Evolutionary conservation across 352 stramenopile species (phyloP).

Genomic region (Pythium volutum): DNA sequence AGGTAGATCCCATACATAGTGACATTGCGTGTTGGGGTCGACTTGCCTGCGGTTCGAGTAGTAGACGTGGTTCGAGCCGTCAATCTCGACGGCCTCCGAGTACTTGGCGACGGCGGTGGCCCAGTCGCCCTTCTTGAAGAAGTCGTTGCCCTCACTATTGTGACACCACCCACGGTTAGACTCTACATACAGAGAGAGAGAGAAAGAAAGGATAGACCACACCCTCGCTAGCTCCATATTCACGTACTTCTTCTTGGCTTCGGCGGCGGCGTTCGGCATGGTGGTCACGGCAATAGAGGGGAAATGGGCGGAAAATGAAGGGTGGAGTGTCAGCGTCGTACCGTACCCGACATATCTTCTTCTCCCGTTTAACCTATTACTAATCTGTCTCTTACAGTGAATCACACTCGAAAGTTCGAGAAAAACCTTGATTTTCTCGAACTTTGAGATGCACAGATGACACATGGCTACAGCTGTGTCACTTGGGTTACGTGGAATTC

Average conservation of each 20-base stretch:
- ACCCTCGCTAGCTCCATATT: background rate
- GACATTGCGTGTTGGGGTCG: background rate
- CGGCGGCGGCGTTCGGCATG: slow-evolving; percentile 71
- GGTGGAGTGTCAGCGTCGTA: background rate
- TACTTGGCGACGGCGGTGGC: slow-evolving; percentile 90
- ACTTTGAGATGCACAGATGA: background rate
- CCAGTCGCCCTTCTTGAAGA: slow-evolving; percentile 93
- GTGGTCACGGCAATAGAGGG: background rate
- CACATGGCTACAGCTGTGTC: too few species aligned
- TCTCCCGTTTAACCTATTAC: background rate
- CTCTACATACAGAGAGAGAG: background rate
- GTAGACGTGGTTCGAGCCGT: slow-evolving; percentile 91
- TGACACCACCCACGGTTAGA: background rate
- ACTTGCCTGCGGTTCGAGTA: slow-evolving; percentile 90
- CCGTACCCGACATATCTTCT: slow-evolving; percentile 6
- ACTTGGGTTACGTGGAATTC: background rate
- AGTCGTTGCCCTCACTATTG: slow-evolving; percentile 90
- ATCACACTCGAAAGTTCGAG: slow-evolving; percentile 10
- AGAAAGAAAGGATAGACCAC: slow-evolving; percentile 2
- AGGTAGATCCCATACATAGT: too few species aligned
- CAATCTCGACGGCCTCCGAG: slow-evolving; percentile 88
- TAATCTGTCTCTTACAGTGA: slow-evolving; percentile 11
- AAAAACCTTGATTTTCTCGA: background rate
- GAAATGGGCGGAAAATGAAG: background rate
- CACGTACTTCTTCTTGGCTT: slow-evolving; percentile 81